Percentiles rank a stretch among this genome's conserved stretches.
Conservation (phyloP, 139 green algal species). For the Mychonastes homosphaera region DNA sequence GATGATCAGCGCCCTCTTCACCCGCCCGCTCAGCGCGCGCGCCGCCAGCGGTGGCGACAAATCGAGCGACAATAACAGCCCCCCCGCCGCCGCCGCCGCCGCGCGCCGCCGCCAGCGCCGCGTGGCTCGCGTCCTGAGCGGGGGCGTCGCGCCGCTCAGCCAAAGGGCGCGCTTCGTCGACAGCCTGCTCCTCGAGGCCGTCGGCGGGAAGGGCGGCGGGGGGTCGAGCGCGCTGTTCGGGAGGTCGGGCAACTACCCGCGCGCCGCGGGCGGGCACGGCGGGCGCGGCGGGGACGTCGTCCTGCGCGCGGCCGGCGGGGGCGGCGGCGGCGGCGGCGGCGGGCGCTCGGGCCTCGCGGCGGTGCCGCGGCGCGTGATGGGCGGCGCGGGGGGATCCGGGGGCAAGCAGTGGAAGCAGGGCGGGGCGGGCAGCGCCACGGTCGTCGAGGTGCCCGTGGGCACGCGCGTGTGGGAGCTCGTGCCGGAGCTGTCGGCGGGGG, state of each 20-base stretch:
- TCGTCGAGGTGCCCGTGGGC: slow-evolving; percentile 12
- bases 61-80: no score
- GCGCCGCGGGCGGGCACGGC: slow-evolving; percentile 15
- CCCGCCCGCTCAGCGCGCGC: no score
- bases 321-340: slow-evolving; percentile 6
- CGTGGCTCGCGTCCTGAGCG: no score
- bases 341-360: no score
- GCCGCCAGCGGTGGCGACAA: no score
- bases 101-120: no score
- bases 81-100: no score
- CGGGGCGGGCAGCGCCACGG: background rate
- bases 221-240: slow-evolving; percentile 9
- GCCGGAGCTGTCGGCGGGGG: background rate
- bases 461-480: slow-evolving; percentile 9
- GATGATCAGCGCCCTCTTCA: no score
- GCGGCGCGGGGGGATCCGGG: background rate
- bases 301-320: slow-evolving; percentile 5
- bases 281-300: slow-evolving; percentile 16
- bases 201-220: slow-evolving; percentile 16
- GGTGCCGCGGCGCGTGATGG: slow-evolving; percentile 8
- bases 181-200: slow-evolving; percentile 11
- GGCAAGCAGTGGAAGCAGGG: slow-evolving; percentile 22
- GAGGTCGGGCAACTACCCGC: slow-evolving; percentile 8
- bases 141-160: slow-evolving; percentile 5
- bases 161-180: slow-evolving; percentile 13